Percentiles rank a stretch among this genome's conserved stretches.
Conservation (phyloP, 176 grass and related monocot genomes). For the Zizania latifolia region DNA sequence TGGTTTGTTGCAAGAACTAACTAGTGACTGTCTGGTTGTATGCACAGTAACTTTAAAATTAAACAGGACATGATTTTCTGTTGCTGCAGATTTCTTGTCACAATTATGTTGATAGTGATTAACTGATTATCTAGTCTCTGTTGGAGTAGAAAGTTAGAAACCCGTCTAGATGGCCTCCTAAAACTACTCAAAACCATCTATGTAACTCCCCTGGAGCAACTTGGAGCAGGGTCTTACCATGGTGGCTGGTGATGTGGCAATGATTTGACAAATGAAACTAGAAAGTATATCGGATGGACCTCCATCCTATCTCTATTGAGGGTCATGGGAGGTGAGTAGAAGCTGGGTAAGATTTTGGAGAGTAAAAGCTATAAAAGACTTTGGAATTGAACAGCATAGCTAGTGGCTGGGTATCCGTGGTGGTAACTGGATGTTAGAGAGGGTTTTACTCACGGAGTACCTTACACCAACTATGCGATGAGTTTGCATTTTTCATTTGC, state of each 20-base stretch:
- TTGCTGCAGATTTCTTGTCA: neutral
- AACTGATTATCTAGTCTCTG: no score
- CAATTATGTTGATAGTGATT: neutral
- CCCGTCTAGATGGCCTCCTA: neutral
- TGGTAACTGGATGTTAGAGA: neutral
- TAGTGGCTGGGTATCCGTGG: neutral
- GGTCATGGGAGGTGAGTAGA: neutral
- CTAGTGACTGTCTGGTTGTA: neutral
- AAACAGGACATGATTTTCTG: neutral
- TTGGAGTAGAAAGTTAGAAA: neutral
- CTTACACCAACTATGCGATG: neutral
- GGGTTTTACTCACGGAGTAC: neutral
- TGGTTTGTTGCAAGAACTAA: neutral
- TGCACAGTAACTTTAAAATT: constrained; percentile 4
- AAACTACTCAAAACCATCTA: neutral
- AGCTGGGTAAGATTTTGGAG: neutral
- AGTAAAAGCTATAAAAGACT: neutral
- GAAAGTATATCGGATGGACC: neutral
- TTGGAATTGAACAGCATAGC: neutral
- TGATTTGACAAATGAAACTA: neutral
- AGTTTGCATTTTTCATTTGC: neutral
- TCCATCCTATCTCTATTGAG: neutral
- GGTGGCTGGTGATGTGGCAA: neutral
- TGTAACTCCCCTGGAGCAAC: neutral
- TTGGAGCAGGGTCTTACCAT: neutral